A percentile compares a stretch with the other conserved stretches of the same genome.
These are phyloP conservation scores for Arabidopsis hybrid DNA, from an alignment of 441 rosid species.

Conservation along the genomic window DNA sequence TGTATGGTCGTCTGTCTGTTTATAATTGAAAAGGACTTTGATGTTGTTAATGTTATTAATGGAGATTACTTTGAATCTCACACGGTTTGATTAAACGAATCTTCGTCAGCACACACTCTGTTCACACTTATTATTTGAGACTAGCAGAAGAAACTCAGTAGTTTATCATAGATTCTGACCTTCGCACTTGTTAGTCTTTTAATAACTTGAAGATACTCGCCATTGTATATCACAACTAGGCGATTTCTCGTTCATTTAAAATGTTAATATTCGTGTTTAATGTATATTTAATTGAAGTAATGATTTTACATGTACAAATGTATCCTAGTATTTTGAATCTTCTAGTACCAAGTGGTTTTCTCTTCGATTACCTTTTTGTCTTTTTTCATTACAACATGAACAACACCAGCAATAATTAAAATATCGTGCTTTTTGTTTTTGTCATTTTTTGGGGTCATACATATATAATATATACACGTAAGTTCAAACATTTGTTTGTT, in stretches of 20 bases:
- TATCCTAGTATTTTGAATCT: neutral
- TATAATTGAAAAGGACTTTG: neutral
- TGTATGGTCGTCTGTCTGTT: too few relatives aligned
- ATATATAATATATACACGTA: neutral
- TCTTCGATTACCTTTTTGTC: neutral
- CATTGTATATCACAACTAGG: neutral
- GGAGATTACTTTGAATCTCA: neutral
- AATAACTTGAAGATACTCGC: neutral
- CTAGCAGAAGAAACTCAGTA: neutral
- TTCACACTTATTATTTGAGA: slow-evolving; percentile 9
- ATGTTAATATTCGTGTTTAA: neutral
- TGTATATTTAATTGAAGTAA: neutral
- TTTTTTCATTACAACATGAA: neutral
- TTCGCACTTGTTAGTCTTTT: too few relatives aligned
- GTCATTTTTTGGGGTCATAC: neutral
- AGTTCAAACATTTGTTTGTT: neutral
- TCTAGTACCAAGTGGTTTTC: neutral
- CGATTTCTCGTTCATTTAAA: neutral
- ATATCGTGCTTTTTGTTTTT: neutral
- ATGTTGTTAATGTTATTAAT: neutral
- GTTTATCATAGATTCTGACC: too few relatives aligned
- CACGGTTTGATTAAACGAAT: slow-evolving; percentile 6
- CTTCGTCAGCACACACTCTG: slow-evolving; percentile 2
- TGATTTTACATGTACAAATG: neutral
- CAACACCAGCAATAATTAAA: neutral